A percentile compares a stretch with the other conserved stretches of the same genome.
Evolutionary conservation across 2,329 filamentous ascomycete species (phyloP).

Genomic region (Cercospora sp.): DNA sequence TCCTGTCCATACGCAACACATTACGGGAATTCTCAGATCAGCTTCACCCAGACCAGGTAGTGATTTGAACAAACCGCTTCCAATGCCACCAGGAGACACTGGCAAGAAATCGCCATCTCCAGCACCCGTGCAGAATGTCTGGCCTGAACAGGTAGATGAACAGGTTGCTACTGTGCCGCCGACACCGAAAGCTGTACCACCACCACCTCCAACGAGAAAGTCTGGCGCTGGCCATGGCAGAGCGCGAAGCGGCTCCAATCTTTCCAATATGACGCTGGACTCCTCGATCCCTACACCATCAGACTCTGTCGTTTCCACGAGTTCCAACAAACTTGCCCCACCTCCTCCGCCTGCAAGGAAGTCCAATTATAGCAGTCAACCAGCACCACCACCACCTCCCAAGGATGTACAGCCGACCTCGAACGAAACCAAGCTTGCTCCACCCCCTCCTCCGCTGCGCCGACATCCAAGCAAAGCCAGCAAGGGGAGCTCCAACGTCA

Average conservation of each 20-base stretch:
- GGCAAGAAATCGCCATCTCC: background rate
- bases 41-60: conserved; percentile 43
- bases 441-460: conserved; percentile 33
- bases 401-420: conserved; percentile 9
- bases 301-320: conserved; percentile 16
- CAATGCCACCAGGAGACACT: conserved; percentile 27
- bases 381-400: background rate
- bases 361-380: conserved; percentile 15
- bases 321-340: conserved; percentile 27
- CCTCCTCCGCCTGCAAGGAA: conserved; percentile 36
- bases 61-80: conserved; percentile 63
- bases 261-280: conserved; percentile 27
- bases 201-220: conserved; percentile 51
- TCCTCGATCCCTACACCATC: conserved; percentile 9
- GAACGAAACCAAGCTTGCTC: conserved; percentile 21
- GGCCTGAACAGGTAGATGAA: conserved; percentile 11
- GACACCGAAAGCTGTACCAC: conserved; percentile 47
- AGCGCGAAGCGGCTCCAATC: conserved; percentile 32
- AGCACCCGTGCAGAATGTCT: conserved; percentile 6
- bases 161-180: conserved; percentile 17
- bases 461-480: conserved; percentile 29
- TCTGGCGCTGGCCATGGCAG: conserved; percentile 19
- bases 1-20: conserved; percentile 22
- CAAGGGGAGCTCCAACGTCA: conserved; percentile 19
- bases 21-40: conserved; percentile 30